Percentiles rank a stretch among this genome's conserved stretches.
These are phyloP conservation scores for Cyclotella choctawhatcheeana DNA, from an alignment of 108 stramenopile genomes.

Conservation along the genomic window DNA sequence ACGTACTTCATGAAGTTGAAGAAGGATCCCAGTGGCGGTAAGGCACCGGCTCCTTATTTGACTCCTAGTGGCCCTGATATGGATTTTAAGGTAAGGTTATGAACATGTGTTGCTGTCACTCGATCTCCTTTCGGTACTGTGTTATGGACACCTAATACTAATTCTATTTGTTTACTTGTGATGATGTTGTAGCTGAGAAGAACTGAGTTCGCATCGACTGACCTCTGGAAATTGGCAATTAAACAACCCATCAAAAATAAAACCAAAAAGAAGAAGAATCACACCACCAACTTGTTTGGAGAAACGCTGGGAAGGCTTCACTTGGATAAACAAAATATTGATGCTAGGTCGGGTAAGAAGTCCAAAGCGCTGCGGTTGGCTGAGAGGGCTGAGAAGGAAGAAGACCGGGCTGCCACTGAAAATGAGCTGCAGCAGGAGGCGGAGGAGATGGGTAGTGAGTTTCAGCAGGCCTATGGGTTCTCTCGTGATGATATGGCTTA, in stretches of 20 bases:
- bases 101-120: not conserved
- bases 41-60: constrained; percentile 86
- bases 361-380: constrained; percentile 87
- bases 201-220: constrained; percentile 90
- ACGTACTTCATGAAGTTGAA: constrained; percentile 85
- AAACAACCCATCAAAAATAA: constrained; percentile 78
- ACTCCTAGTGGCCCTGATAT: constrained; percentile 94
- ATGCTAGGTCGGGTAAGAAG: constrained; percentile 82
- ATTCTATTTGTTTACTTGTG: no score
- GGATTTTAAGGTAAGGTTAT: constrained; percentile 73
- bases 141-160: no score
- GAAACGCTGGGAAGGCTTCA: constrained; percentile 97
- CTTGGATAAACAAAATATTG: constrained; percentile 95
- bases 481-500: not conserved
- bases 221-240: constrained; percentile 91
- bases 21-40: constrained; percentile 86
- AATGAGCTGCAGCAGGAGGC: constrained; percentile 73
- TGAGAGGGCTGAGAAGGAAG: constrained; percentile 69
- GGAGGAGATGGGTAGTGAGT: constrained; percentile 69
- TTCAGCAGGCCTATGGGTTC: constrained; percentile 81
- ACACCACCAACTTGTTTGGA: constrained; percentile 93
- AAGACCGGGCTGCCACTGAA: constrained; percentile 81
- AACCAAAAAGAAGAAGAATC: constrained; percentile 88
- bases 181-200: constrained; percentile 77
- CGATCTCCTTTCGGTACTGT: not conserved